Base-by-base conservation (phyloP, 2,329 filamentous ascomycete genomes). In the Aureobasidium sp. region DNA sequence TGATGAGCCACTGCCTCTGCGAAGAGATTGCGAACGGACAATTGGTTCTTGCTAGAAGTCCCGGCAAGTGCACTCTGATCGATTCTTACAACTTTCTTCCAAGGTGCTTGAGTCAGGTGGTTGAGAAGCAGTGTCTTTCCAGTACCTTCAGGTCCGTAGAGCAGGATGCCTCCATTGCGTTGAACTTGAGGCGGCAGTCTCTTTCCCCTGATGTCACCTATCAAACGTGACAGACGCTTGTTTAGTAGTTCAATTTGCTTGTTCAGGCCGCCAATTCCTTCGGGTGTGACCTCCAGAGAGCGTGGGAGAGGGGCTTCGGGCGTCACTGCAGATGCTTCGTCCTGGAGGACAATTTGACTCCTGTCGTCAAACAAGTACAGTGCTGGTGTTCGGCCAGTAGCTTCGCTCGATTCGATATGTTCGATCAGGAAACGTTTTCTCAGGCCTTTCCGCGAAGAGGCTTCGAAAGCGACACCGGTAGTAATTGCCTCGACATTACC, bases 101-200 rank as follows among this genome's bases (percentile, higher is more conserved):
- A 95, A 0, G 82, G 80, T 6, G 74, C 76, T 27, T 67, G 58
- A 7, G 83, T 79, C 17, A 96, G 74, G 27, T 80, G 79, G 14
- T 84, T 68, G 1, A 96, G 72, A 0, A 96, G 73, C 58, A 86
- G 77, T 0, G 82, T 85, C 71, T 96, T 96, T 21, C 91, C 91
- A 0, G 88, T 94, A 10, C 91, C 90, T 57, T 81, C 80, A 16
- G 87, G 84, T 12, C 91, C 91, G 65, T 94, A 84, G 4, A 96
- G 74, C 21, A 93, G 76, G 30, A 93, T 77, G 0, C 81, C 82
- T 79, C 76, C 1, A 60, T 69, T 61, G 64, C 66, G 61, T 62
- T 65, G 59, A 67, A 71, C 53, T 29, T 45, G 42, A 12, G 51
- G 35, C 21, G 47, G 49, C 12, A 59, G 30, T 21, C 40, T 54